A percentile compares a stretch with the other conserved stretches of the same genome.
phyloP scores from a whole-genome alignment of 1,284 basidiomycete species.

The Jaminaea rosea region DNA sequence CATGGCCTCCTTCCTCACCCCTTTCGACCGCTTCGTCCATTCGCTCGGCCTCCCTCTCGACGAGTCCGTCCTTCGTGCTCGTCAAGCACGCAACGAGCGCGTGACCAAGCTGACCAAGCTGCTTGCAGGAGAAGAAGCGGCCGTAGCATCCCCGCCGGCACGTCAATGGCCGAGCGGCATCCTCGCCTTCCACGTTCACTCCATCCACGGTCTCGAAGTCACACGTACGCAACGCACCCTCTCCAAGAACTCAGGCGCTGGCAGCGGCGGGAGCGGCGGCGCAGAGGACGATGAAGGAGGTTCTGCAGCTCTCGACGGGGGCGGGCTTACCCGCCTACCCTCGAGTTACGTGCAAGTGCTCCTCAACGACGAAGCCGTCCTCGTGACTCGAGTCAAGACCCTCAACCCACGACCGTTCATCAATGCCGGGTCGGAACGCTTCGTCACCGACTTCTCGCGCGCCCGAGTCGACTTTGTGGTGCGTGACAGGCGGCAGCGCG shows the following conservation, averaged over 20 bases:
- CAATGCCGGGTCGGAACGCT: constrained; percentile 37
- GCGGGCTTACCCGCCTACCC: constrained; percentile 15
- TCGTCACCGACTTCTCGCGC: constrained; percentile 29
- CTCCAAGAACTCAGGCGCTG: constrained; percentile 13
- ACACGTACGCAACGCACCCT: constrained; percentile 21
- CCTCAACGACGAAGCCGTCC: constrained; percentile 40
- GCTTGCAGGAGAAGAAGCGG: constrained; percentile 28
- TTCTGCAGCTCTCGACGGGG: neutral
- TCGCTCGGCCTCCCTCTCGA: constrained; percentile 32
- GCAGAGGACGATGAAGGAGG: neutral
- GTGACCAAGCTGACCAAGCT: constrained; percentile 22
- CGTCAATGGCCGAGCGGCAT: constrained; percentile 25
- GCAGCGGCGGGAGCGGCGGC: constrained; percentile 16
- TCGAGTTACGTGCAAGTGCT: constrained; percentile 39
- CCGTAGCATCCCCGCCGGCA: constrained; percentile 20
- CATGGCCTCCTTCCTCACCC: constrained; percentile 14
- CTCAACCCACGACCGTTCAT: constrained; percentile 37
- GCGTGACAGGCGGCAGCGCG: constrained; percentile 32
- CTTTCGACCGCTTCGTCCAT: constrained; percentile 33
- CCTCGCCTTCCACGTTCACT: constrained; percentile 39
- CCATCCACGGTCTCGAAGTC: constrained; percentile 28
- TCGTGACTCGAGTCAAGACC: constrained; percentile 33
- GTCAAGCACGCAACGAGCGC: constrained; percentile 24
- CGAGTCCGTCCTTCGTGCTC: constrained; percentile 16
- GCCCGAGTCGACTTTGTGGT: constrained; percentile 31